phyloP scores from a whole-genome alignment of 495 filamentous ascomycete species.

The Lineolata rhizophorae region DNA sequence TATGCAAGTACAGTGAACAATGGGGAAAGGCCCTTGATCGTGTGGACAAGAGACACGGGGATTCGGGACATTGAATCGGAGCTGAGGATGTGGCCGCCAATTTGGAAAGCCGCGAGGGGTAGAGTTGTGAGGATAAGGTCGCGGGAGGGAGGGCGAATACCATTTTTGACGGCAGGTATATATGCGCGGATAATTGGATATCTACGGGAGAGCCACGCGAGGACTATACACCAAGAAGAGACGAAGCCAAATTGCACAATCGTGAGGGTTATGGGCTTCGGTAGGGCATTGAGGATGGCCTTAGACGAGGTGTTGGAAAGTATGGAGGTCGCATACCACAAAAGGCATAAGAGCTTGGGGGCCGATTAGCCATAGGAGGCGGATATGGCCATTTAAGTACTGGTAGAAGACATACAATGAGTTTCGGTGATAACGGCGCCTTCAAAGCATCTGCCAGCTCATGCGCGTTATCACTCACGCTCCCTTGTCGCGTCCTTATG shows the following conservation, averaged over 20 bases:
- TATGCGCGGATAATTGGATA: slow-evolving; percentile 43
- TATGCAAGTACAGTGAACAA: slow-evolving; percentile 92
- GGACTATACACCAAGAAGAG: slow-evolving; percentile 62
- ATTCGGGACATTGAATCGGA: slow-evolving; percentile 87
- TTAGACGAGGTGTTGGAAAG: slow-evolving; percentile 96
- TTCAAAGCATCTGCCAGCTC: slow-evolving; percentile 81
- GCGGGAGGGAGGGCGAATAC: slow-evolving; percentile 58
- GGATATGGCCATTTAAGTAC: no score
- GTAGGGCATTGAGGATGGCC: slow-evolving; percentile 82
- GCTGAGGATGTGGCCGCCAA: slow-evolving; percentile 79
- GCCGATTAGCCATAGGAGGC: no score
- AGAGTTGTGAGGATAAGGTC: slow-evolving; percentile 75
- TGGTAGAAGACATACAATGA: slow-evolving; percentile 54
- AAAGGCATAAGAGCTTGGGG: slow-evolving; percentile 47
- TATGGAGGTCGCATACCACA: slow-evolving; percentile 90
- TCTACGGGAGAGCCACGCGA: slow-evolving; percentile 45
- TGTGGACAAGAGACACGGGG: slow-evolving; percentile 91
- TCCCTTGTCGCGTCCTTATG: slow-evolving; percentile 53
- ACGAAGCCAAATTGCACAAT: slow-evolving; percentile 91
- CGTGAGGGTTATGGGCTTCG: slow-evolving; percentile 81
- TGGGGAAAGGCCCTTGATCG: slow-evolving; percentile 96
- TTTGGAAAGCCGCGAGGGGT: slow-evolving; percentile 78
- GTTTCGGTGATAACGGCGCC: slow-evolving; percentile 69
- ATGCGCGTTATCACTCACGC: slow-evolving; percentile 76
- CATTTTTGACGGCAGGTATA: slow-evolving; percentile 60